These are phyloP conservation scores for Primulina eburnea DNA, from an alignment of 257 asterid species.

Conservation along the genomic window DNA sequence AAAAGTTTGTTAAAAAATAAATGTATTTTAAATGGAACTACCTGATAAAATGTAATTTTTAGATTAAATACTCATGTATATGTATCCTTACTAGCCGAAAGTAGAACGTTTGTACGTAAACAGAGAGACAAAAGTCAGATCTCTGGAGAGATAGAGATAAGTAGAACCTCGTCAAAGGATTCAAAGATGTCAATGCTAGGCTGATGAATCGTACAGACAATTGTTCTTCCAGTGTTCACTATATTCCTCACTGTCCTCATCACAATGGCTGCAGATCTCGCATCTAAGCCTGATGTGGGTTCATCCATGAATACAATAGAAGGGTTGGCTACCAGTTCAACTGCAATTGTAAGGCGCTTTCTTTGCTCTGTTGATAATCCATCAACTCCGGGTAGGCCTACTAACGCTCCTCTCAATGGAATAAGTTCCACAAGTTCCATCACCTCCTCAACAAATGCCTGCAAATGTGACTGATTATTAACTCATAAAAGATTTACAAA, in stretches of 20 bases:
- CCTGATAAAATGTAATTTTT: too few species aligned
- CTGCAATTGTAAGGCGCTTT: slow-evolving; percentile 89
- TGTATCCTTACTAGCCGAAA: neutral
- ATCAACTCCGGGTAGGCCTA: slow-evolving; percentile 92
- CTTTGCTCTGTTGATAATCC: slow-evolving; percentile 95
- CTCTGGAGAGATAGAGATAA: neutral
- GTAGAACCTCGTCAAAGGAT: slow-evolving; percentile 81
- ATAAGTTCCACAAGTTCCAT: slow-evolving; percentile 95
- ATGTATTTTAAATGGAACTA: neutral
- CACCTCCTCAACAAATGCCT: slow-evolving; percentile 96
- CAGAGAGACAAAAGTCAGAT: neutral
- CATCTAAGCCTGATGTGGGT: slow-evolving; percentile 97
- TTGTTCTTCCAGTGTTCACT: slow-evolving; percentile 91
- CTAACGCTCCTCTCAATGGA: slow-evolving; percentile 77
- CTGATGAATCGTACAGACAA: slow-evolving; percentile 95
- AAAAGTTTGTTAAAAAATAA: neutral
- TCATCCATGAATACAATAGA: slow-evolving; percentile 94
- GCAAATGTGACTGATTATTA: slow-evolving; percentile 27
- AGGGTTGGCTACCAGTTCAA: slow-evolving; percentile 94
- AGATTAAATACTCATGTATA: neutral
- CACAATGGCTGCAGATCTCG: slow-evolving; percentile 96
- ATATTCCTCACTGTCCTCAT: slow-evolving; percentile 97
- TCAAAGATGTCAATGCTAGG: slow-evolving; percentile 97
- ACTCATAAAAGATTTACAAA: slow-evolving; percentile 22
- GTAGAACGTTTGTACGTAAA: neutral